Percentiles rank a stretch among this genome's conserved stretches.
These are phyloP conservation scores for Ampelomyces quisqualis DNA, from an alignment of 2,329 filamentous ascomycete genomes.

Conservation along the genomic window DNA sequence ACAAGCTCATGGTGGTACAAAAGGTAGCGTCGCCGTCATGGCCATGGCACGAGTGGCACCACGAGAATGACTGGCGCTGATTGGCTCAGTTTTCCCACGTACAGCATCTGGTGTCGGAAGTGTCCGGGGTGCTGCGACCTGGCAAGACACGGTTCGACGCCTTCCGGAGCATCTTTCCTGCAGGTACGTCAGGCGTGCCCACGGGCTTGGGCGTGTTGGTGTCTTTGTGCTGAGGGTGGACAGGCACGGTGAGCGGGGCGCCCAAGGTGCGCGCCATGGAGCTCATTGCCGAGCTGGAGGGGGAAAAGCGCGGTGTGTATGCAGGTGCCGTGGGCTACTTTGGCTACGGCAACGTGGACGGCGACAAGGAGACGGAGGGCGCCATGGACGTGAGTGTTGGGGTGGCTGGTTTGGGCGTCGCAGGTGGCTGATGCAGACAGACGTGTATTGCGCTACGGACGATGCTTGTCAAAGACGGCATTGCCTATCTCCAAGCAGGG, in stretches of 20 bases:
- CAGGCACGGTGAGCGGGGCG: constrained; percentile 79
- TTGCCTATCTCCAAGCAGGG: constrained; percentile 85
- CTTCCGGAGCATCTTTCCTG: constrained; percentile 94
- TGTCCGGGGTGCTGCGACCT: constrained; percentile 81
- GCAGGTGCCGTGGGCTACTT: constrained; percentile 97
- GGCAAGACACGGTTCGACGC: constrained; percentile 92
- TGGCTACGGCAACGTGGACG: constrained; percentile 74
- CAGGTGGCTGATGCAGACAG: constrained; percentile 35
- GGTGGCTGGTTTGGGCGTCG: constrained; percentile 8
- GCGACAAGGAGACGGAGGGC: constrained; percentile 66
- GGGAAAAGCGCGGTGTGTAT: constrained; percentile 92
- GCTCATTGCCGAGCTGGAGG: constrained; percentile 89
- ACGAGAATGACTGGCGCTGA: constrained; percentile 11
- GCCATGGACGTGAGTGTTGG: constrained; percentile 69
- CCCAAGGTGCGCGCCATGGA: constrained; percentile 98
- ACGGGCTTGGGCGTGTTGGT: constrained; percentile 10
- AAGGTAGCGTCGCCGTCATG: constrained; percentile 29
- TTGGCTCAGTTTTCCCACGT: constrained; percentile 79
- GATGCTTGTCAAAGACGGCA: constrained; percentile 89
- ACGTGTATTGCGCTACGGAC: constrained; percentile 76
- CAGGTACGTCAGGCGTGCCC: constrained; percentile 59
- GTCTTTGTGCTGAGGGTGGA: constrained; percentile 14
- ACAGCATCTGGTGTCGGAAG: constrained; percentile 94
- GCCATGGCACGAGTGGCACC: constrained; percentile 2
- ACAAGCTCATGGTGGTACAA: constrained; percentile 77